Percentiles rank a stretch among this genome's conserved stretches.
These are phyloP conservation scores for Xanthoconium separans DNA, from an alignment of 1,284 basidiomycete genomes.

Conservation along the genomic window DNA sequence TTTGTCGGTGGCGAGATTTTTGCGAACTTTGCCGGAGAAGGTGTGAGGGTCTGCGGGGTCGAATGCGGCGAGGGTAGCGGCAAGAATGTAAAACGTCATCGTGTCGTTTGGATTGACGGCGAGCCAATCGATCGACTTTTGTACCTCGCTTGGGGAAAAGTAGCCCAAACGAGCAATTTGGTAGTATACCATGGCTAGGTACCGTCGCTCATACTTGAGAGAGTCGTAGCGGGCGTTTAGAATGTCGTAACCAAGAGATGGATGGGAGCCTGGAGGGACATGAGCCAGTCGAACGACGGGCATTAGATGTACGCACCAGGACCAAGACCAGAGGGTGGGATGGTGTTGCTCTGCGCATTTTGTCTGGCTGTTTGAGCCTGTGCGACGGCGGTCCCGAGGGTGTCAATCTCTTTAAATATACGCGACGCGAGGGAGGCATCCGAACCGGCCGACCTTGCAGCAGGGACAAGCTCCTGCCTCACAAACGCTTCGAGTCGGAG, in stretches of 20 bases:
- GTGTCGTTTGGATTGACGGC: conserved; percentile 58
- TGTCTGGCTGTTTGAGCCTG: conserved; percentile 58
- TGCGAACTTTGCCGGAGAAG: conserved; percentile 42
- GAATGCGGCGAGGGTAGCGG: conserved; percentile 65
- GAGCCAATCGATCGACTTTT: conserved; percentile 66
- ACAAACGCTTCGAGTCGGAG: conserved; percentile 54
- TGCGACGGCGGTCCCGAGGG: conserved; percentile 48
- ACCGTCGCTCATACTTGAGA: conserved; percentile 68
- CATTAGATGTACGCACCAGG: conserved; percentile 43
- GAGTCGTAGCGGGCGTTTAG: conserved; percentile 67
- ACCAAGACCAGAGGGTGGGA: conserved; percentile 48
- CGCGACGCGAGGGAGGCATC: conserved; percentile 48
- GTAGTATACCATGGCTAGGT: conserved; percentile 61
- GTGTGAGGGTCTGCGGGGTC: conserved; percentile 63
- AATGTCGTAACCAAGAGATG: conserved; percentile 61
- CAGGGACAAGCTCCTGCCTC: conserved; percentile 48
- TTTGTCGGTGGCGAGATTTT: conserved; percentile 45
- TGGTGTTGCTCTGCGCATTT: conserved; percentile 62
- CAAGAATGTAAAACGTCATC: conserved; percentile 72
- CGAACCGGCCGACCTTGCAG: conserved; percentile 30
- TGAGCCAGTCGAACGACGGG: neutral
- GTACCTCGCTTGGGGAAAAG: conserved; percentile 57
- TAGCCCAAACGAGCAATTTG: conserved; percentile 64
- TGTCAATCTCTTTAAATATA: conserved; percentile 64
- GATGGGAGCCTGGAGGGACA: conserved; percentile 36